Base-by-base conservation (phyloP, 2,329 filamentous ascomycete species). In the Calonectria hongkongensis region DNA sequence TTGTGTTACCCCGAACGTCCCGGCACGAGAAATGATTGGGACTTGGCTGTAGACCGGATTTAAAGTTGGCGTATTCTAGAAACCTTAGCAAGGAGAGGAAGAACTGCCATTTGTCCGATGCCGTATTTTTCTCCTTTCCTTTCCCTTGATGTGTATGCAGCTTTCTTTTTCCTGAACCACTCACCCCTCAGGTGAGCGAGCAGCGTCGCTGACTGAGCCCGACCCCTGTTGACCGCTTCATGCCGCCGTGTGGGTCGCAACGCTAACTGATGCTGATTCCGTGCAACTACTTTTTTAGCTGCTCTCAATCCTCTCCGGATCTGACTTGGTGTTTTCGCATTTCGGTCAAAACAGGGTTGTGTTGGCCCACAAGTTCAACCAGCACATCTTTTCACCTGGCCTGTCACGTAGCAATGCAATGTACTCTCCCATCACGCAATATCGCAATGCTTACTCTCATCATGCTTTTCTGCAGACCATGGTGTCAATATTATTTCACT, bases 161-260 rank as follows among this genome's bases (percentile, higher is more conserved):
- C 21, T 9, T 25, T 60, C 33, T 21, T 12, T 25, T 28, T 16
- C 5, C 39, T 58, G 4, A 6, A n/a, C 39, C 25, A 12, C 33
- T 36, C 8, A 12, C 33, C 21, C 8, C 18, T 18, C 28, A 13
- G 10, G 33, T 27, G 39, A 16, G 36, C 21, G 39, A 16, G 36
- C 21, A 41, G 7, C 33, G 33, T 9, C 41, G 54, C 54, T 41
- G 33, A 39, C 21, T 41, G 21, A 41, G 36, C 54, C 27, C 45
- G 25, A 27, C 21, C 54, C 54, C 33, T 60, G 54, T 25, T 28
- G 15, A 41, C 54, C 33, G 15, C 36, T 60, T 6, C 36, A 41
- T 60, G 54, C 54, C 54, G 54, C 54, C 54, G 54, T 41, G 54
- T 60, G 54, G 54, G 54, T 60, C 54, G 54, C 54, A 41, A 13